Evolutionary conservation across 192 early-diverging fungal species (phyloP).

Genomic region (Rhizophagus sp.): DNA sequence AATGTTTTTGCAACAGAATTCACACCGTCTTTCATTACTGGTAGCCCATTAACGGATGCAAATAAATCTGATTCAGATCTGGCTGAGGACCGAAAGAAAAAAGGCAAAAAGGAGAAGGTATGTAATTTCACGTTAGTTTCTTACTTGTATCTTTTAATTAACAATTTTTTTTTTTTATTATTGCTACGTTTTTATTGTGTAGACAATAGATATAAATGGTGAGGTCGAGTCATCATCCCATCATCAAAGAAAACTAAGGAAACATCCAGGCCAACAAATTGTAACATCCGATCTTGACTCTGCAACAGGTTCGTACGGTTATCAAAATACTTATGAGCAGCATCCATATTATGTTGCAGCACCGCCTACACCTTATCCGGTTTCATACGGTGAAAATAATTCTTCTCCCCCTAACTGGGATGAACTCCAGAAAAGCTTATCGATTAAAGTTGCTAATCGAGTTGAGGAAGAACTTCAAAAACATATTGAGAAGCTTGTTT

Average conservation of each 20-base stretch:
- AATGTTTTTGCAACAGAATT: slow-evolving; percentile 15
- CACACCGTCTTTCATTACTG: not conserved
- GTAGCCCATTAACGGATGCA: not conserved
- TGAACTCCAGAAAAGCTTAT: not conserved
- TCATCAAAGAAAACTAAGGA: not conserved
- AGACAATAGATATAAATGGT: slow-evolving; percentile 9
- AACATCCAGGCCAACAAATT: not conserved
- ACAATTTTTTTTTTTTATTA: not conserved
- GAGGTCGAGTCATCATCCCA: not conserved
- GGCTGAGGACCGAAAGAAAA: slow-evolving; percentile 9
- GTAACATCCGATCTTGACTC: not conserved
- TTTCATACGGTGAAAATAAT: not conserved
- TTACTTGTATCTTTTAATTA: not conserved
- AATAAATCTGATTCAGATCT: not conserved
- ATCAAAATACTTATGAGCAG: not conserved
- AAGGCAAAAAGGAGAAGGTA: slow-evolving; percentile 10
- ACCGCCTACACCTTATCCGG: not conserved
- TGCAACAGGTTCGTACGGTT: not conserved
- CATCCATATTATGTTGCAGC: not conserved
- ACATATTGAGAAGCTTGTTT: not conserved
- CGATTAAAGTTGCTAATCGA: not conserved
- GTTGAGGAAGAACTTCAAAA: slow-evolving; percentile 9
- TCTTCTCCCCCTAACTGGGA: not conserved
- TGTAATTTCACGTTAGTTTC: not conserved
- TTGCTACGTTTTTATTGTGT: not conserved